Evolutionary conservation across 2,329 filamentous ascomycete genomes (phyloP).

Genomic region (Neoascochyta sp.): DNA sequence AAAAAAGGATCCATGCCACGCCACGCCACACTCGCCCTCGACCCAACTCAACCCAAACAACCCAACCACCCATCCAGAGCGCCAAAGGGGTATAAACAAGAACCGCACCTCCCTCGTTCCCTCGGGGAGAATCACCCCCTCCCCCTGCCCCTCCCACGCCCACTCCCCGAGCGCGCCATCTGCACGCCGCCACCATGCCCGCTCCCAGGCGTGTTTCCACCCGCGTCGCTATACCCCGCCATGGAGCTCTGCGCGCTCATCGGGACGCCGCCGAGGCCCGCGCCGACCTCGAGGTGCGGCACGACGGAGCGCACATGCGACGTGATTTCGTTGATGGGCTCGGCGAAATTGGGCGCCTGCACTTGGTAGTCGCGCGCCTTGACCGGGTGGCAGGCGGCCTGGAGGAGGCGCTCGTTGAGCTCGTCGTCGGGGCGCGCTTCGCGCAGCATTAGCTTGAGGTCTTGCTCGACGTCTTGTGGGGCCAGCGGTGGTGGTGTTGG

Average conservation of each 20-base stretch:
- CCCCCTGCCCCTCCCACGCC: slow-evolving; percentile 33
- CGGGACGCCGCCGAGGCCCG: slow-evolving; percentile 31
- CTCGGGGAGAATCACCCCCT: too few species aligned
- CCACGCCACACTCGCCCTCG: too few species aligned
- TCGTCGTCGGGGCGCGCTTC: slow-evolving; percentile 38
- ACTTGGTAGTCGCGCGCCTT: slow-evolving; percentile 34
- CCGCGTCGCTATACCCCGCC: slow-evolving; percentile 35
- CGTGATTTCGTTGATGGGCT: slow-evolving; percentile 34
- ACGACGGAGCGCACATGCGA: slow-evolving; percentile 25
- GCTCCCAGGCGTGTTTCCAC: slow-evolving; percentile 31
- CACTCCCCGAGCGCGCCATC: slow-evolving; percentile 40
- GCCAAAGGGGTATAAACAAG: too few species aligned
- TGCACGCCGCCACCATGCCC: slow-evolving; percentile 28
- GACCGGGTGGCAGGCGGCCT: slow-evolving; percentile 32
- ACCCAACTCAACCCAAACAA: too few species aligned
- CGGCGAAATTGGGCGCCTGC: slow-evolving; percentile 31
- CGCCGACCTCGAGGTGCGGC: slow-evolving; percentile 34
- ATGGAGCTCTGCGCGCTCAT: slow-evolving; percentile 42
- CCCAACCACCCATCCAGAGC: too few species aligned
- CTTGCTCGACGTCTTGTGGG: slow-evolving; percentile 46
- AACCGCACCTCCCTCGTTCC: too few species aligned
- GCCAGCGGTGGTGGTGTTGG: slow-evolving; percentile 45
- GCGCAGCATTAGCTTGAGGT: slow-evolving; percentile 47
- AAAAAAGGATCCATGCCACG: too few species aligned
- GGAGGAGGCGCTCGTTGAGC: slow-evolving; percentile 38